Base-by-base conservation (phyloP, 148 eudicot species). In the Camellia sinensis region DNA sequence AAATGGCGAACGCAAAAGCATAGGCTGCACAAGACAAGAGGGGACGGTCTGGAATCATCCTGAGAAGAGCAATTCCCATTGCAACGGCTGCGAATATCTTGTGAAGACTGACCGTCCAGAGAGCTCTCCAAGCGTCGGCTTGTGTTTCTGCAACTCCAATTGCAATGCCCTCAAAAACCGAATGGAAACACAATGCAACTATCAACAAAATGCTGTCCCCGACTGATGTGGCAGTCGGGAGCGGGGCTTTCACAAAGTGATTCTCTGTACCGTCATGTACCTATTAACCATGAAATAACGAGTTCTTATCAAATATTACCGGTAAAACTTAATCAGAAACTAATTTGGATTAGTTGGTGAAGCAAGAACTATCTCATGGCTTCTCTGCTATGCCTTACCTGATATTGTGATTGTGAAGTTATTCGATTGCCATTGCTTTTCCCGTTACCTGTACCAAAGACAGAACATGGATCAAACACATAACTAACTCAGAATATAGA, bases 1-100 rank as follows among this genome's bases (percentile, higher is more conserved):
- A 91, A 70, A 89, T 87, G 9, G 94, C 94, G 19, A 91, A 91
- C 4, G 90, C 90, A 46, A 91, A 91, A 6, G 94, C 89, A 5
- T 91, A 91, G 29, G 85, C 76, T 3, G 85, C 83, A 21, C 94
- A 91, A 0, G 91, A 84, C 0, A 90, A 78, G 43, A 90, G 60
- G 59, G 94, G 94, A 0, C 94, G 86, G 73, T 91, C 73, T 0
- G 92, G 92, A 75, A 87, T 83, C 88, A 91, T 87, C 7, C 89
- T 65, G n/a, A 91, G 90, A 50, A 91, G 89, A 52, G 94, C 92
- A 17, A 91, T 91, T 3, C 90, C 85, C 94, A 91, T 89, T 10
- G 94, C 92, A 3, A 91, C 83, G 56, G 94, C 94, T 0, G 94
- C 94, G 5, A 91, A 89, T 63, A 91, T 83, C 77, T 90, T 91